A percentile compares a stretch with the other conserved stretches of the same genome.
These are phyloP conservation scores for Entomortierella beljakovae DNA, from an alignment of 192 early-diverging fungal species.

Conservation along the genomic window DNA sequence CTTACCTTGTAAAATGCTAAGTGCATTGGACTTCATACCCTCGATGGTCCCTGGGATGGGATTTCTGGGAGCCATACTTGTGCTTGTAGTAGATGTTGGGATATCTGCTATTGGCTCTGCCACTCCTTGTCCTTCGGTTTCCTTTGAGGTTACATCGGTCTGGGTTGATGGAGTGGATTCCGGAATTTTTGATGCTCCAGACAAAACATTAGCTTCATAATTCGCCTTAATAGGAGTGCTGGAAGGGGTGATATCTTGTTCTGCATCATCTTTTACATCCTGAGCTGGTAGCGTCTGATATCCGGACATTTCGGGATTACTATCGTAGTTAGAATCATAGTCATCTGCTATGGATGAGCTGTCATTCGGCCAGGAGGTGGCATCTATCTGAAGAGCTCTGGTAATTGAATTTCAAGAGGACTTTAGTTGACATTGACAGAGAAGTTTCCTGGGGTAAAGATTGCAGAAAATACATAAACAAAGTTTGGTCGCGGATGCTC, in stretches of 20 bases:
- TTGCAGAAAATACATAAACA: too few species aligned
- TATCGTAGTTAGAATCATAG: slow-evolving; percentile 39
- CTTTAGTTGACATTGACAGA: not conserved
- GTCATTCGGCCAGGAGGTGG: slow-evolving; percentile 29
- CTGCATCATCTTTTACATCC: slow-evolving; percentile 47
- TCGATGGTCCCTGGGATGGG: slow-evolving; percentile 17
- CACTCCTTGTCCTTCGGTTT: not conserved
- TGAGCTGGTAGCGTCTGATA: slow-evolving; percentile 45
- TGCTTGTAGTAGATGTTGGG: not conserved
- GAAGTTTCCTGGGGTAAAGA: not conserved
- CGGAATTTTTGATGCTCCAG: not conserved
- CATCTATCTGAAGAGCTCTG: slow-evolving; percentile 50
- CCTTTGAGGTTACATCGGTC: not conserved
- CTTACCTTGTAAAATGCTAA: slow-evolving; percentile 42
- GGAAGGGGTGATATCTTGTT: slow-evolving; percentile 17
- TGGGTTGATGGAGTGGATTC: not conserved
- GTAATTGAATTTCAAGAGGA: not conserved
- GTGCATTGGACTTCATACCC: slow-evolving; percentile 46
- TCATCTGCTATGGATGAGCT: slow-evolving; percentile 25
- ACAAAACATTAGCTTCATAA: not conserved
- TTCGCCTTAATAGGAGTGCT: slow-evolving; percentile 16
- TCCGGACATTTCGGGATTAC: slow-evolving; percentile 47
- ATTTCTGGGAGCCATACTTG: not conserved
- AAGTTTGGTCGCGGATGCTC: not conserved
- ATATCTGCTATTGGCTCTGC: not conserved